Base-by-base conservation (phyloP, 1,284 basidiomycete species). In the Cystobasidium sp. region DNA sequence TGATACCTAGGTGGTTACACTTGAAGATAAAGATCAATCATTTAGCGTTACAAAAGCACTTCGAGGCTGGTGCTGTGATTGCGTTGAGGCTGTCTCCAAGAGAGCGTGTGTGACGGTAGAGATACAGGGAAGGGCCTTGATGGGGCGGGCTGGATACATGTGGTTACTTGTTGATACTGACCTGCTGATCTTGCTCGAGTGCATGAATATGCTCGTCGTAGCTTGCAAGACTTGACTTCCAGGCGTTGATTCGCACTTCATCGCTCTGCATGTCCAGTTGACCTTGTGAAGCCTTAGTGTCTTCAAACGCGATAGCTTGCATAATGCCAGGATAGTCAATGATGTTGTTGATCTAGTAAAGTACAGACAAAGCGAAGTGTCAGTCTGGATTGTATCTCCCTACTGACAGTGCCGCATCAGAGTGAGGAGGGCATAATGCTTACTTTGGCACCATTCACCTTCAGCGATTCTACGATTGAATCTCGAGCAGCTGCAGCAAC, bases 261-360 rank as follows among this genome's bases (percentile, higher is more conserved):
- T 64, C 70, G 14, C 47, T 66, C 51, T 73, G 49, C 41, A 55
- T 65, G 43, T 56, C 62, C 24, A 49, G 46, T 41, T 73, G 70
- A 3, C 63, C 63, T n/a, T 31, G 22, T 7, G 63, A 59, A 3
- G 69, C 62, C 46, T 53, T 44, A 46, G 62, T 31, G 49, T 73
- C 70, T 24, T 56, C 58, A 24, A 73, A 73, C 1, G 56, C 20
- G 55, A 73, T 55, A 18, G 70, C 70, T 31, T 65, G 70, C 70
- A 73, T 73, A 52, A 73, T 73, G 22, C 58, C 70, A 37, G 70
- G 70, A 51, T 73, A 73, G 53, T 65, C 55, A 22, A 73, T 73
- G 51, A 65, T 52, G 44, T 73, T 65, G n/a, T 31, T 53, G 43
- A 73, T 73, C 70, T 73, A 53, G 22, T 24, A 8, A 31, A 20